Conservation (phyloP, 1,284 basidiomycete genomes). For the Papiliotrema laurentii region DNA sequence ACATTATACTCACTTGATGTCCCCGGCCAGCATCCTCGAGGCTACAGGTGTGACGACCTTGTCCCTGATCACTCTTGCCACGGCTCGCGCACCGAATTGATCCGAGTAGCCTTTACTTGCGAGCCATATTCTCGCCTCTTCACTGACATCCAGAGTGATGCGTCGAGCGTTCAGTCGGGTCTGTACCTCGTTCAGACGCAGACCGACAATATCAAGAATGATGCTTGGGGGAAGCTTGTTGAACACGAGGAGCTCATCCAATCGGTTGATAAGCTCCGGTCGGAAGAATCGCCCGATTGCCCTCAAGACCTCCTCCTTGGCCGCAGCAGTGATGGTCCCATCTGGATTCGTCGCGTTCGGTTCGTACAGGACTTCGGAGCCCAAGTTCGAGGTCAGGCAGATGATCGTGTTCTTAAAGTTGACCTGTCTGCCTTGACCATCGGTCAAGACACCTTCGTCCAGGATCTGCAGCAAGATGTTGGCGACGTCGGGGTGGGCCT, state of each 20-base stretch:
- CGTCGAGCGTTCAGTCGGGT: conserved; percentile 60
- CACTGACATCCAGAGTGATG: conserved; percentile 68
- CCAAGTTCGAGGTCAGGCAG: conserved; percentile 90
- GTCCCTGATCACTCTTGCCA: conserved; percentile 71
- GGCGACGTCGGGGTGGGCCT: conserved; percentile 81
- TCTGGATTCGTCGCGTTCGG: conserved; percentile 60
- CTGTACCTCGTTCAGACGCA: conserved; percentile 72
- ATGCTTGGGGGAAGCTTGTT: conserved; percentile 73
- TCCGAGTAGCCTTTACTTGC: conserved; percentile 77
- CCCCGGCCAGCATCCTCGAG: conserved; percentile 66
- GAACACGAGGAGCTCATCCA: conserved; percentile 83
- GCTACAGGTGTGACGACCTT: conserved; percentile 75
- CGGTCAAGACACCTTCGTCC: conserved; percentile 85
- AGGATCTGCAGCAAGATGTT: conserved; percentile 90
- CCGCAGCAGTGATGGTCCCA: conserved; percentile 63
- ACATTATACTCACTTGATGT: conserved; percentile 57
- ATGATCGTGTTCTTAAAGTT: conserved; percentile 73
- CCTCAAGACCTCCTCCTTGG: conserved; percentile 66
- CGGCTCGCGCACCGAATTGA: conserved; percentile 77
- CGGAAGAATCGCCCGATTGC: conserved; percentile 75
- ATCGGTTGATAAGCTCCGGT: conserved; percentile 83
- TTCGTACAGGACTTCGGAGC: conserved; percentile 68
- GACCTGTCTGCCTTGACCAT: conserved; percentile 50
- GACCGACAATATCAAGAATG: conserved; percentile 69
- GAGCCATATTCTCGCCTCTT: conserved; percentile 65